phyloP scores from a whole-genome alignment of 768 basidiomycete genomes.

The Hortiboletus campestris region DNA sequence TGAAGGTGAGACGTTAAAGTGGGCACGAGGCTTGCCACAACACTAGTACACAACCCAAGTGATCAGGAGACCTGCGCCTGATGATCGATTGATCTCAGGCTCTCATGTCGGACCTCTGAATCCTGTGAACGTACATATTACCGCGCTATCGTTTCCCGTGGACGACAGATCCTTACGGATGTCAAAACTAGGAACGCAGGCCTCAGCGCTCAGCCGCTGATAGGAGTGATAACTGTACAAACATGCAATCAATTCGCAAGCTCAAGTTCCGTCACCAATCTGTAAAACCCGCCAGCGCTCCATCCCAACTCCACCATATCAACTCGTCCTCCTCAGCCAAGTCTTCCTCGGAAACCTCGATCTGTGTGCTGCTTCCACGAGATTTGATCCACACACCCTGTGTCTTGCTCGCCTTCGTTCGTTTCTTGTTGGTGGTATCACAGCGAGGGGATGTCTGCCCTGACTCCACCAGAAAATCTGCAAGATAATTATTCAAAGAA shows the following conservation, averaged over 20 bases:
- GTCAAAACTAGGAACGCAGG: background rate
- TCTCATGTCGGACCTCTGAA: too few species aligned
- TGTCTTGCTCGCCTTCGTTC: slow-evolving; percentile 25
- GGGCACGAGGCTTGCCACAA: too few species aligned
- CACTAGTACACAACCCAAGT: background rate
- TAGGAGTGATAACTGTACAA: background rate
- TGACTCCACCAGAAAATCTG: slow-evolving; percentile 34
- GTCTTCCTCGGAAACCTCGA: slow-evolving; percentile 8
- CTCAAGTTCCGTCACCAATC: slow-evolving; percentile 38
- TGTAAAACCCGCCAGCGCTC: slow-evolving; percentile 45
- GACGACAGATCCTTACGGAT: too few species aligned
- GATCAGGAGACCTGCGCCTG: background rate
- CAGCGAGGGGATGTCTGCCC: background rate
- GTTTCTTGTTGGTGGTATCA: slow-evolving; percentile 27
- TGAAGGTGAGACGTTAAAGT: too few species aligned
- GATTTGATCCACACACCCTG: slow-evolving; percentile 46
- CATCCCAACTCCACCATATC: slow-evolving; percentile 56
- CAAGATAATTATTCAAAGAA: slow-evolving; percentile 37
- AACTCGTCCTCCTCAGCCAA: slow-evolving; percentile 42
- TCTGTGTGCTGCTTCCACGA: background rate
- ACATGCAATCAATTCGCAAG: background rate
- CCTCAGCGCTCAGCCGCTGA: too few species aligned
- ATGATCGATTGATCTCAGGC: too few species aligned
- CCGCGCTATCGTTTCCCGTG: background rate
- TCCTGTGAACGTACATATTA: background rate